Conservation (phyloP, 805 yeast species). For the Schwanniomyces occidentalis region DNA sequence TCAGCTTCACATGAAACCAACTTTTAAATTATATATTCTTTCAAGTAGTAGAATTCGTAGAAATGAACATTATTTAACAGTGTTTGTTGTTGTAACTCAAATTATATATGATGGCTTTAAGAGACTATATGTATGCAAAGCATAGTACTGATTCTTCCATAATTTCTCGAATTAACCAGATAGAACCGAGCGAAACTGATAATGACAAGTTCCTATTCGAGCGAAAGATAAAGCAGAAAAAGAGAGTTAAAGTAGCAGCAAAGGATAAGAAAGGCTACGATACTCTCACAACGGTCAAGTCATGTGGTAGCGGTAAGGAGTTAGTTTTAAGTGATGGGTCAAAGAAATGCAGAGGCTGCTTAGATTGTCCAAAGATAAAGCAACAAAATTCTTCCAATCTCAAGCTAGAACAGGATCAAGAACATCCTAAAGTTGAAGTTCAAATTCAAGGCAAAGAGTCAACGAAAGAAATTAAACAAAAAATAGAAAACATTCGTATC, state of each 20-base stretch:
- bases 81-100: too few relatives aligned
- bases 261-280: too few relatives aligned
- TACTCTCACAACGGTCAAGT: too few relatives aligned
- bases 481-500: too few relatives aligned
- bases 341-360: conserved; percentile 28
- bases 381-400: too few relatives aligned
- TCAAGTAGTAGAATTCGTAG: too few relatives aligned
- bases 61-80: too few relatives aligned
- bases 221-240: not conserved
- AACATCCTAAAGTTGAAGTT: conserved; percentile 12
- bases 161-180: not conserved
- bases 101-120: conserved; percentile 41
- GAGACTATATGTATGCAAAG: conserved; percentile 42
- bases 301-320: conserved; percentile 8
- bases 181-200: conserved; percentile 5
- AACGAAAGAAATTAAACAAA: too few relatives aligned
- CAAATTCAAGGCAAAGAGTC: conserved; percentile 4
- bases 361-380: conserved; percentile 26
- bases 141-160: conserved; percentile 24
- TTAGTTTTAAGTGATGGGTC: conserved; percentile 22
- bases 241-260: not conserved
- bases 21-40: too few relatives aligned
- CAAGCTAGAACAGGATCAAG: not conserved
- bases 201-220: conserved; percentile 1
- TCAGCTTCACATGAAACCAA: too few relatives aligned